Conservation (phyloP, 2,329 filamentous ascomycete genomes). For the Colletotrichum costaricense region DNA sequence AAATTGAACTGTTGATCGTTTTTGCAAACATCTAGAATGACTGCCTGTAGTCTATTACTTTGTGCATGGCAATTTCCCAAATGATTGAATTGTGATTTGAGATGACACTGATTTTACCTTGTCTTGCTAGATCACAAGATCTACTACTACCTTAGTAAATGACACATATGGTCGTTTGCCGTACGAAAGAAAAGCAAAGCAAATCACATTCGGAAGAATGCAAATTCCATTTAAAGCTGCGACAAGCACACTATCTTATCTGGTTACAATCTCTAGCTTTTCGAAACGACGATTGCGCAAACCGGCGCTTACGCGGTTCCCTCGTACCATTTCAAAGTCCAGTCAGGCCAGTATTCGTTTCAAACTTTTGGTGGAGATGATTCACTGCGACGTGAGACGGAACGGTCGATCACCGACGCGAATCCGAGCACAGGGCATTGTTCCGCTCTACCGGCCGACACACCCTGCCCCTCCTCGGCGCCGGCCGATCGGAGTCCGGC, state of each 20-base stretch:
- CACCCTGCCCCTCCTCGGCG: constrained; percentile 9
- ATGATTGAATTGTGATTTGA: no score
- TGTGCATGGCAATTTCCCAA: no score
- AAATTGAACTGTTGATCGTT: no score
- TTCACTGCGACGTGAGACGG: background rate
- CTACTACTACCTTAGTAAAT: no score
- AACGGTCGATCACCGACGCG: background rate
- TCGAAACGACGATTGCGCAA: background rate
- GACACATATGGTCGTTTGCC: no score
- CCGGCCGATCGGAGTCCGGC: constrained; percentile 7
- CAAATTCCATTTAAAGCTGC: background rate
- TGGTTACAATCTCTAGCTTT: background rate
- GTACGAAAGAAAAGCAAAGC: background rate
- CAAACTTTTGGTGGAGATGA: background rate
- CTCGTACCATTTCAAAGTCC: background rate
- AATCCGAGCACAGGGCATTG: background rate
- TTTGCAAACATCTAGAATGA: no score
- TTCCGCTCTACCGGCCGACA: background rate
- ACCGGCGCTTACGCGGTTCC: background rate
- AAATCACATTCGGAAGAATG: background rate
- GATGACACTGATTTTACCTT: no score
- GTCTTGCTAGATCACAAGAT: no score
- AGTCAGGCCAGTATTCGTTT: background rate
- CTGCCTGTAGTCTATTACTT: no score
- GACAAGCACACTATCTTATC: background rate